Conservation (phyloP, 23 red algal genomes). For the Agarophyton chilense region DNA sequence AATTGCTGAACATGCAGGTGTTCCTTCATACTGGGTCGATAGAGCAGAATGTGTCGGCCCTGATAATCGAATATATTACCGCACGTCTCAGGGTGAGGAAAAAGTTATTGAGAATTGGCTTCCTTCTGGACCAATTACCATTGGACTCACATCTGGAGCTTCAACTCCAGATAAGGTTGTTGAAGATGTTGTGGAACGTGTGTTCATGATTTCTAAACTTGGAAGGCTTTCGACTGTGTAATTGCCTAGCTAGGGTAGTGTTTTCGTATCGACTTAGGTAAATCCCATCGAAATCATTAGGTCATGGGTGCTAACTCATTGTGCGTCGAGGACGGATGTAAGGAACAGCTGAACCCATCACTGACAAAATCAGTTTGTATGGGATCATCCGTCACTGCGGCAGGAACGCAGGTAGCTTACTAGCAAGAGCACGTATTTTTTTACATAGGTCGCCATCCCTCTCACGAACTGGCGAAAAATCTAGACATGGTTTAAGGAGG, state of each 20-base stretch:
- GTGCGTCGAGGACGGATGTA: no score
- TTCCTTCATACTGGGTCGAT: conserved; percentile 91
- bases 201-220: conserved; percentile 95
- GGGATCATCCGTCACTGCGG: no score
- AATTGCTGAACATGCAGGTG: conserved; percentile 86
- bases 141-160: conserved; percentile 94
- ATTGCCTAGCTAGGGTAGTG: no score
- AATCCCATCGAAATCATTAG: not conserved
- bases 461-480: no score
- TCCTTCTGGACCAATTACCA: conserved; percentile 59
- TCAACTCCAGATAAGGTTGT: conserved; percentile 95
- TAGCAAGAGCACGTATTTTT: no score
- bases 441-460: no score
- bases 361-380: no score
- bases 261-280: no score
- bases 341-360: no score
- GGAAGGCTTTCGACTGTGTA: not conserved
- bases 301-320: no score
- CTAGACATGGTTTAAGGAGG: no score
- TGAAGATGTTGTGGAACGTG: conserved; percentile 86
- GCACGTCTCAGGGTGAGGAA: conserved; percentile 61
- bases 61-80: conserved; percentile 79
- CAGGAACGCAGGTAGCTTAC: no score
- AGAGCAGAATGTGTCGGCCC: conserved; percentile 83
- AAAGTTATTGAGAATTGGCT: conserved; percentile 66